Evolutionary conservation across 176 grass and related monocot species (phyloP).

Genomic region (Tillandsia leiboldiana): DNA sequence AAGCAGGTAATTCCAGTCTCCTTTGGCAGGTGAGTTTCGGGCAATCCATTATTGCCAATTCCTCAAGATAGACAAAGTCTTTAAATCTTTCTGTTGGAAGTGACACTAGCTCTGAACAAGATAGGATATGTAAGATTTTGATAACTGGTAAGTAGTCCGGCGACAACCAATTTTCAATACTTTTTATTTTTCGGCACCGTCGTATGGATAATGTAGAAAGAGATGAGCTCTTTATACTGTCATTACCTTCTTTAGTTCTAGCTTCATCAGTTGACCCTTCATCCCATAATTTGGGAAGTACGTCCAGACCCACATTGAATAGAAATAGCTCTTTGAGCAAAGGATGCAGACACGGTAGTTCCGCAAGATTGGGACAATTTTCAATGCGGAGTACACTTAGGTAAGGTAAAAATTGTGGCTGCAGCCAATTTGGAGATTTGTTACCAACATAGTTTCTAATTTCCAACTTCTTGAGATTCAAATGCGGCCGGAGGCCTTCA

Average conservation of each 20-base stretch:
- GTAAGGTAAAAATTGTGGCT: neutral
- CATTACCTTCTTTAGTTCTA: neutral
- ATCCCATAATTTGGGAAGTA: slow-evolving; percentile 7
- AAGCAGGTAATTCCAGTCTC: slow-evolving; percentile 15
- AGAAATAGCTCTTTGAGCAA: neutral
- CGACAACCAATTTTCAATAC: neutral
- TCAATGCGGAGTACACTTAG: neutral
- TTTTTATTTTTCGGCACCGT: neutral
- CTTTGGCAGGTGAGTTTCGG: neutral
- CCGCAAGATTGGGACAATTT: neutral
- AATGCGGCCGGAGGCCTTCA: slow-evolving; percentile 26
- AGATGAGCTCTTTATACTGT: neutral
- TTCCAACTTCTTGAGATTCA: slow-evolving; percentile 25
- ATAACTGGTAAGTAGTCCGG: neutral
- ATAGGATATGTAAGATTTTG: neutral
- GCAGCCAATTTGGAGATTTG: slow-evolving; percentile 22
- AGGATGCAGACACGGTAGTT: neutral
- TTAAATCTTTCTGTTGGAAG: slow-evolving; percentile 10
- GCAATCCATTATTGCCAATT: slow-evolving; percentile 9
- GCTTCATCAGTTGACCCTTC: neutral
- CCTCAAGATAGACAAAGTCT: slow-evolving; percentile 8
- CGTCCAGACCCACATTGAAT: neutral
- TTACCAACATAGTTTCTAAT: slow-evolving; percentile 34
- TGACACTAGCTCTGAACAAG: neutral
- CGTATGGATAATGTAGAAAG: neutral